These are phyloP conservation scores for Leptographium galeiforme DNA, from an alignment of 2,329 filamentous ascomycete genomes.

Conservation along the genomic window DNA sequence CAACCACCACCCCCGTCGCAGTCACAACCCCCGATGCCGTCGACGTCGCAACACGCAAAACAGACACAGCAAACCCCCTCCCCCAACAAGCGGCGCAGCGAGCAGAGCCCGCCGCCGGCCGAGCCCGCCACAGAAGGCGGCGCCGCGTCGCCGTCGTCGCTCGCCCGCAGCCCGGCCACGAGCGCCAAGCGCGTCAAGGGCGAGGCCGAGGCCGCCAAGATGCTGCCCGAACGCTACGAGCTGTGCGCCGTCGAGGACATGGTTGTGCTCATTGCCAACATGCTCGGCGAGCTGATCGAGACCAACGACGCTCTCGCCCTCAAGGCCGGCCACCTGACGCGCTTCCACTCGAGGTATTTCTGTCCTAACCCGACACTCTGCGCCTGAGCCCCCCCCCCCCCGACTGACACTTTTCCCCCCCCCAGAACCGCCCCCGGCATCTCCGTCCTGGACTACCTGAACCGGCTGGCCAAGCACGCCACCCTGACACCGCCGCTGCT, in stretches of 20 bases:
- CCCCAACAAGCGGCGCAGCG: slow-evolving; percentile 29
- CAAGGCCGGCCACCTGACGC: slow-evolving; percentile 71
- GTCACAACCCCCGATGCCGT: background rate
- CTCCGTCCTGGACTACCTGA: slow-evolving; percentile 85
- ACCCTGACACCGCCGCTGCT: slow-evolving; percentile 85
- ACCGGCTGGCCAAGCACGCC: slow-evolving; percentile 83
- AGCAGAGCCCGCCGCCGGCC: slow-evolving; percentile 21
- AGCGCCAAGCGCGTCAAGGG: slow-evolving; percentile 39
- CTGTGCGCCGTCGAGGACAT: slow-evolving; percentile 72
- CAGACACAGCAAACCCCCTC: slow-evolving; percentile 7
- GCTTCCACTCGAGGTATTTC: slow-evolving; percentile 83
- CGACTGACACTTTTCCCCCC: background rate
- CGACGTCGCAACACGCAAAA: background rate
- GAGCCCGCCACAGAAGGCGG: slow-evolving; percentile 7
- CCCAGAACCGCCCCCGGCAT: slow-evolving; percentile 64
- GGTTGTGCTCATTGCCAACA: slow-evolving; percentile 81
- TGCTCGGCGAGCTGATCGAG: slow-evolving; percentile 88
- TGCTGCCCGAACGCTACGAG: slow-evolving; percentile 65
- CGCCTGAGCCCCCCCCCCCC: too few species aligned
- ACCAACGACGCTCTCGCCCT: slow-evolving; percentile 84
- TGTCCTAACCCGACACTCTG: background rate
- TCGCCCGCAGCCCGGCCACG: slow-evolving; percentile 1
- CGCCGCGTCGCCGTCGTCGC: slow-evolving; percentile 7
- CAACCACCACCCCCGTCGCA: background rate
- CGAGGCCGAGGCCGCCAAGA: slow-evolving; percentile 37